Conservation (phyloP, 2,329 filamentous ascomycete genomes). For the Penicillium verrucosum region DNA sequence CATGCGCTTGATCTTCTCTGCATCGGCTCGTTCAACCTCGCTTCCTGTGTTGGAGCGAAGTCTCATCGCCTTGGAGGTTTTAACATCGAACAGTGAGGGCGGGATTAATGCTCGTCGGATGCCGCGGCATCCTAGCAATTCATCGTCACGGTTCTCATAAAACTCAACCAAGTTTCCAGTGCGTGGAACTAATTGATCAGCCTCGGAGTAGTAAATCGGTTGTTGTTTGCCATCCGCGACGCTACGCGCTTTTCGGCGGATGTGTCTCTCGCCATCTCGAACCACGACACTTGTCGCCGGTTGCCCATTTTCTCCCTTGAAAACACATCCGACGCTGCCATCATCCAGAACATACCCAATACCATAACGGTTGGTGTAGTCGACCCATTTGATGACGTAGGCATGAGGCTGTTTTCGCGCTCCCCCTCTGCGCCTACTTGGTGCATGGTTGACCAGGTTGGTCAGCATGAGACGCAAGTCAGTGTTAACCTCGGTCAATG, state of each 20-base stretch:
- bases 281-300: slow-evolving; percentile 47
- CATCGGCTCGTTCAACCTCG: slow-evolving; percentile 39
- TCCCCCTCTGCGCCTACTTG: slow-evolving; percentile 31
- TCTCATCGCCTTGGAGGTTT: slow-evolving; percentile 32
- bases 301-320: slow-evolving; percentile 46
- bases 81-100: slow-evolving; percentile 41
- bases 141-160: slow-evolving; percentile 45
- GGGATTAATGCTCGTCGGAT: slow-evolving; percentile 42
- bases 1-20: slow-evolving; percentile 49
- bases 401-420: slow-evolving; percentile 37
- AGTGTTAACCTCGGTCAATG: slow-evolving; percentile 39
- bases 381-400: slow-evolving; percentile 53
- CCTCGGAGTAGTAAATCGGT: slow-evolving; percentile 37
- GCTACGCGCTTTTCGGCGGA: slow-evolving; percentile 44
- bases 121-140: slow-evolving; percentile 32
- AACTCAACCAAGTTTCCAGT: slow-evolving; percentile 46
- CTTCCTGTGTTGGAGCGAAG: slow-evolving; percentile 32
- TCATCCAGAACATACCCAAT: slow-evolving; percentile 53
- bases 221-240: slow-evolving; percentile 31
- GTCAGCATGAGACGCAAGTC: slow-evolving; percentile 40
- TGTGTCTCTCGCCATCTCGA: slow-evolving; percentile 46
- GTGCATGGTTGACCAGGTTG: slow-evolving; percentile 33
- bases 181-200: slow-evolving; percentile 45
- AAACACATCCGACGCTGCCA: slow-evolving; percentile 50
- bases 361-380: slow-evolving; percentile 52